Evolutionary conservation across 805 yeast genomes (phyloP), one percentile per base, ranked within the genome.

Genomic region (Myxozyma geophila): DNA sequence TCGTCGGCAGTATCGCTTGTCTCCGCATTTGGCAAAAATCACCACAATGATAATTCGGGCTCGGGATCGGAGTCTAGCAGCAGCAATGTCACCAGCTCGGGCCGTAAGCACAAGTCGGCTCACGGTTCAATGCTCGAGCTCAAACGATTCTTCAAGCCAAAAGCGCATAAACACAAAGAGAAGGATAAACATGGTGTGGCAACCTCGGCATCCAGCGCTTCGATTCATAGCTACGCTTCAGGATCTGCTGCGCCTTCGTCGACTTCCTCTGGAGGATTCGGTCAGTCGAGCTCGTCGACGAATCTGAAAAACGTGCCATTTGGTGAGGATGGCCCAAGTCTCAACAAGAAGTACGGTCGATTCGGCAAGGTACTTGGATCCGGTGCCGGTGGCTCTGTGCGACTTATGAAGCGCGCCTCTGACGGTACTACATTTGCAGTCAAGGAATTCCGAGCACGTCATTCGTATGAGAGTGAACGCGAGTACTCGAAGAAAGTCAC

Each of bases 301-400:
- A 67, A 62, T 35, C 62, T 69, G 19, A 67, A 63, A 15, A 55
- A 56, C 40, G 44, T 74, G 63, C 80, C 81, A 17, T 79, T 77
- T 63, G 74, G 73, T 58, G 82, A 79, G 54, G 76, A 74, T 46
- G 77, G 78, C 10, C 75, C 68, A 10, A 58, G 68, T 83, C 71
- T 83, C 49, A 74, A 84, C 61, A 81, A 85, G 58, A 87, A 88
- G 70, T 91, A 90, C 75, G 95, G 96, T 47, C 80, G 85, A 28
- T 83, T 87, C 1, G 96, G 96, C 12, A 82, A 83, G 66, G 79
- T 87, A 23, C 79, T 91, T 55, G 98, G 98, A 23, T 86, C 92
- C 62, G 98, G 98, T 13, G 98, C 98, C 1, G 92, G 96, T 28
- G 98, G 98, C 1, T 87, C 95, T 0, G 98, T 92, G n/a, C 83